Evolutionary conservation across 805 yeast genomes (phyloP).

Genomic region (Lipomyces mesembrius): DNA sequence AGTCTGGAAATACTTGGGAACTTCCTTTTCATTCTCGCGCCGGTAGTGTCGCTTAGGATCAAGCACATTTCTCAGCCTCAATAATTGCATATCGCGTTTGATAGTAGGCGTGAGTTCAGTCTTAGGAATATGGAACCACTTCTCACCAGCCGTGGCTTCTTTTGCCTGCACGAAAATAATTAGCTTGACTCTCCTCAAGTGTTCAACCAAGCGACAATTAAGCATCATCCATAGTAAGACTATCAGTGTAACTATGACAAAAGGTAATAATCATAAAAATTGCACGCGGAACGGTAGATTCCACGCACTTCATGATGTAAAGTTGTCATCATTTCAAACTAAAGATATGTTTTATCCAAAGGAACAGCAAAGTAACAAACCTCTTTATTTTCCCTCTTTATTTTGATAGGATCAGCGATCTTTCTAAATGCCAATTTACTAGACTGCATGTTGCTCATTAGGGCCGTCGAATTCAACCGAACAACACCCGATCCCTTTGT

Average conservation of each 20-base stretch:
- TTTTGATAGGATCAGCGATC: slow-evolving; percentile 44
- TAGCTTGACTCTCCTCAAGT: slow-evolving; percentile 1
- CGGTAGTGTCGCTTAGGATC: slow-evolving; percentile 96
- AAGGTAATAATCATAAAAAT: slow-evolving; percentile 23
- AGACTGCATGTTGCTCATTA: neutral
- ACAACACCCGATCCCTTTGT: slow-evolving; percentile 18
- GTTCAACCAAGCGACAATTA: neutral
- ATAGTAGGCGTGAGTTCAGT: slow-evolving; percentile 72
- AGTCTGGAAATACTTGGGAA: slow-evolving; percentile 80
- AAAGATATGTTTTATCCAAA: neutral
- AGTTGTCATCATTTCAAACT: slow-evolving; percentile 34
- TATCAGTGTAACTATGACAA: slow-evolving; percentile 43
- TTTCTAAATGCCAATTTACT: slow-evolving; percentile 36
- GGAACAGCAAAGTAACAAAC: slow-evolving; percentile 23
- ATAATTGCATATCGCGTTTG: slow-evolving; percentile 74
- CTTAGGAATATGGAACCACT: slow-evolving; percentile 83
- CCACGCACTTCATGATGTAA: slow-evolving; percentile 12
- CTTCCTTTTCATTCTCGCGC: slow-evolving; percentile 50
- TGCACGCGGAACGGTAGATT: slow-evolving; percentile 30
- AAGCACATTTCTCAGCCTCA: slow-evolving; percentile 85
- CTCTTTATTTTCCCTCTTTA: slow-evolving; percentile 41
- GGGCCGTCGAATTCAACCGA: slow-evolving; percentile 20
- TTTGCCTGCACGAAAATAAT: slow-evolving; percentile 26
- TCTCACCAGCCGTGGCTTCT: slow-evolving; percentile 54
- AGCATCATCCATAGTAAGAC: neutral